A percentile compares a stretch with the other conserved stretches of the same genome.
These are phyloP conservation scores for Nothopassalora personata DNA, from an alignment of 2,329 filamentous ascomycete genomes.

Conservation along the genomic window DNA sequence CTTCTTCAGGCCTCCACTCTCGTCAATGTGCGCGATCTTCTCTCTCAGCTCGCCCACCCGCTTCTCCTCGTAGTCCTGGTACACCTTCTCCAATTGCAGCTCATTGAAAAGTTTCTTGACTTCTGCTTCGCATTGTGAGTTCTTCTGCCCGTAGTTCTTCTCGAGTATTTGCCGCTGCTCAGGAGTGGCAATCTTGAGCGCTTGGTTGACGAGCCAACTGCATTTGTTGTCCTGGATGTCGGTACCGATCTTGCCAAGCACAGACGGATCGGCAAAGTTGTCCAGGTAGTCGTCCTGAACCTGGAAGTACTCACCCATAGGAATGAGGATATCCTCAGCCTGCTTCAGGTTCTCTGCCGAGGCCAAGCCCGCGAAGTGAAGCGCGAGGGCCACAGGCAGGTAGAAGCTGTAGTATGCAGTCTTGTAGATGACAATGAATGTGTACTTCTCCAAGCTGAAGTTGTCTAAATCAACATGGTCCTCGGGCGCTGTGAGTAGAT, in stretches of 20 bases:
- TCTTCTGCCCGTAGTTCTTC: slow-evolving; percentile 90
- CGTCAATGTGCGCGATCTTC: slow-evolving; percentile 75
- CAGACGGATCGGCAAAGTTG: slow-evolving; percentile 86
- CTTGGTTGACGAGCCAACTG: slow-evolving; percentile 96
- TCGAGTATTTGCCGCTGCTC: slow-evolving; percentile 86
- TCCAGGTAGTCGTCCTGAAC: slow-evolving; percentile 98
- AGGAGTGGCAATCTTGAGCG: slow-evolving; percentile 69
- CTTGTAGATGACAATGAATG: slow-evolving; percentile 99
- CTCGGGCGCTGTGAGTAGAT: slow-evolving; percentile 92
- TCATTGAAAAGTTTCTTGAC: slow-evolving; percentile 89
- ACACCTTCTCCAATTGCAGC: slow-evolving; percentile 74
- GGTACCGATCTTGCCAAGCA: slow-evolving; percentile 97
- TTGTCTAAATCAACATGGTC: slow-evolving; percentile 88
- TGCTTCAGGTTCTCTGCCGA: slow-evolving; percentile 84
- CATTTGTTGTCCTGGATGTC: slow-evolving; percentile 99
- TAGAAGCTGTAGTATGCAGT: slow-evolving; percentile 99
- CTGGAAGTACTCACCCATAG: slow-evolving; percentile 98
- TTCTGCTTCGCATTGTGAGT: slow-evolving; percentile 71
- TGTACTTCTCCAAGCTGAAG: slow-evolving; percentile 93
- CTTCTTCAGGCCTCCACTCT: slow-evolving; percentile 84
- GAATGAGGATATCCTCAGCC: slow-evolving; percentile 86
- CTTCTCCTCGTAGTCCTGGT: slow-evolving; percentile 86
- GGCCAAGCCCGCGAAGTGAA: slow-evolving; percentile 79
- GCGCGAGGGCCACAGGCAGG: slow-evolving; percentile 84
- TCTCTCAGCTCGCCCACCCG: slow-evolving; percentile 69